A percentile compares a stretch with the other conserved stretches of the same genome.
These are phyloP conservation scores for Rosa persica DNA, from an alignment of 306 rosid genomes.

Conservation along the genomic window DNA sequence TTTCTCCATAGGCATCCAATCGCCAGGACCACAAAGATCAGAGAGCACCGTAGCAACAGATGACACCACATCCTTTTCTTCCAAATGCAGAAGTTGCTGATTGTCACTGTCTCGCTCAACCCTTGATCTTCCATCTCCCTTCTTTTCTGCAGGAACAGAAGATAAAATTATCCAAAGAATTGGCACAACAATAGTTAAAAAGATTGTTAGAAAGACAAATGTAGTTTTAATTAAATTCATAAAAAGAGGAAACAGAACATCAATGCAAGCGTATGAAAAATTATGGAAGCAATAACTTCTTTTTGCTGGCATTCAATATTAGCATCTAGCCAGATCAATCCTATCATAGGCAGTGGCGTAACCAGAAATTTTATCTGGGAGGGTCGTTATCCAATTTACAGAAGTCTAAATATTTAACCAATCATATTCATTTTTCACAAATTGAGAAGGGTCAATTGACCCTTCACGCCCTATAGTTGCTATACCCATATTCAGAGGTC, in stretches of 20 bases:
- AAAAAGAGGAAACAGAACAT: not conserved
- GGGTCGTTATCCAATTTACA: too few relatives aligned
- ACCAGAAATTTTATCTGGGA: too few relatives aligned
- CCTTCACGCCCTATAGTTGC: too few relatives aligned
- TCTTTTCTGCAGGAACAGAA: conserved; percentile 63
- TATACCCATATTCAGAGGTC: not conserved
- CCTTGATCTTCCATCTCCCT: conserved; percentile 82
- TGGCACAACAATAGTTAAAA: not conserved
- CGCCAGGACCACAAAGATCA: conserved; percentile 98
- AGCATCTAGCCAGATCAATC: not conserved
- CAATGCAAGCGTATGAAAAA: not conserved
- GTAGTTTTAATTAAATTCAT: too few relatives aligned
- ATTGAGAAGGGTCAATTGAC: too few relatives aligned
- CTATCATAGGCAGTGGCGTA: not conserved
- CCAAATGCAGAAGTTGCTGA: conserved; percentile 83
- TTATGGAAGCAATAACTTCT: not conserved
- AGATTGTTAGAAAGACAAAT: not conserved
- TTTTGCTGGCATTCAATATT: not conserved
- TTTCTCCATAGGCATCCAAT: conserved; percentile 99
- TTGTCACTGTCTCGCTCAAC: conserved; percentile 86
- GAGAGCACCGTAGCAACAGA: conserved; percentile 97
- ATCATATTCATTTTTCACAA: too few relatives aligned
- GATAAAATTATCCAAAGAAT: conserved; percentile 23
- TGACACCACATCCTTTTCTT: conserved; percentile 98
- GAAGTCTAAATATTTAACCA: too few relatives aligned